Evolutionary conservation across 768 basidiomycete species (phyloP).

Genomic region (Trametes villosa): DNA sequence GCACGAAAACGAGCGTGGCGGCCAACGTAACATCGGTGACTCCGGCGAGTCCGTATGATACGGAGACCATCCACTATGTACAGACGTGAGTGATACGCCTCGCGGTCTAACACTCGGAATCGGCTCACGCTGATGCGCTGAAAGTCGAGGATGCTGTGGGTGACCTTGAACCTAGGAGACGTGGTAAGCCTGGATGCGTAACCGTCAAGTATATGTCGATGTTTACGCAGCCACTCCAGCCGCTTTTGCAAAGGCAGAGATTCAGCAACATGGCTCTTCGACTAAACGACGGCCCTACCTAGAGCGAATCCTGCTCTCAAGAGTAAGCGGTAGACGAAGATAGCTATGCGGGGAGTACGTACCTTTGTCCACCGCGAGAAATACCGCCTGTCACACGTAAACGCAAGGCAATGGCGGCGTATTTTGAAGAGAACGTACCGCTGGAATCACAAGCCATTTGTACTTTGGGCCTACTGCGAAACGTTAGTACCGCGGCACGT

Average conservation of each 20-base stretch:
- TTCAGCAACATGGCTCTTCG: too few relatives aligned
- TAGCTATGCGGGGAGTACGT: neutral
- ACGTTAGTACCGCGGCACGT: neutral
- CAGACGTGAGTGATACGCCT: neutral
- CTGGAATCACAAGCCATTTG: neutral
- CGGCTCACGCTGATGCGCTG: neutral
- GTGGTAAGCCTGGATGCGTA: neutral
- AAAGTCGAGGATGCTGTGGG: neutral
- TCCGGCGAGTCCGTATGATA: neutral
- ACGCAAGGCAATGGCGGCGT: neutral
- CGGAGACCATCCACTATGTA: conserved; percentile 5
- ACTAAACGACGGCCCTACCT: neutral
- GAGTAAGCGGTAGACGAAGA: neutral
- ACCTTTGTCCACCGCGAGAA: neutral
- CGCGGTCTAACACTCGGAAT: too few relatives aligned
- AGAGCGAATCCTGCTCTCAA: neutral
- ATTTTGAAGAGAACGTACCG: neutral
- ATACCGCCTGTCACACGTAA: neutral
- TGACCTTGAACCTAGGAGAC: neutral
- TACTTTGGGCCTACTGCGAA: neutral
- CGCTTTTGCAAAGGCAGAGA: neutral
- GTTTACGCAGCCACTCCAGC: neutral
- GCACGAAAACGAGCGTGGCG: neutral
- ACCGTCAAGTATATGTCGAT: too few relatives aligned
- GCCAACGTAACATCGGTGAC: neutral